These are phyloP conservation scores for Backusella macrospora DNA, from an alignment of 192 early-diverging fungal genomes.

Conservation along the genomic window DNA sequence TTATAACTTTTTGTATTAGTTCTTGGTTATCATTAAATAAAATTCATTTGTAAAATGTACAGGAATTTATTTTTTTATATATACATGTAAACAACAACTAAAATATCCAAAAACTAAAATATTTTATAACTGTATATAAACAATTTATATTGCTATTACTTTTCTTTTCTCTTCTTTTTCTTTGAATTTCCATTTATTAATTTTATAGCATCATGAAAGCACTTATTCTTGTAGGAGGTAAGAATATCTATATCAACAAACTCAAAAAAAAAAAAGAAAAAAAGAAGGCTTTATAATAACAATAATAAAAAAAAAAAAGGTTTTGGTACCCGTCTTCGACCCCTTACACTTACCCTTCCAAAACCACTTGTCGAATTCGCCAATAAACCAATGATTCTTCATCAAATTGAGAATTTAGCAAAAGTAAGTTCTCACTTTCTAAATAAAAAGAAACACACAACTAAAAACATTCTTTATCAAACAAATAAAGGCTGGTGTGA, in stretches of 20 bases:
- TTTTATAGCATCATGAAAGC: slow-evolving; percentile 65
- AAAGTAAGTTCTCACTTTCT: slow-evolving; percentile 61
- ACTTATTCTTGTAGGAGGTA: slow-evolving; percentile 84
- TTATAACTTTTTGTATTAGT: too few relatives aligned
- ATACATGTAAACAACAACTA: slow-evolving; percentile 11
- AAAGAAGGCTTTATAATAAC: neutral
- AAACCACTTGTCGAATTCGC: slow-evolving; percentile 99
- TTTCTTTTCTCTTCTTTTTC: neutral
- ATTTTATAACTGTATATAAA: neutral
- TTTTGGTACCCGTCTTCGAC: slow-evolving; percentile 97
- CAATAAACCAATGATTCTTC: slow-evolving; percentile 98
- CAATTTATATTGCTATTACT: neutral
- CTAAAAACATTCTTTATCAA: neutral
- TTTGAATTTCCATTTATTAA: neutral
- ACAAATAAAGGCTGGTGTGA: slow-evolving; percentile 83
- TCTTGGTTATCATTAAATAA: neutral
- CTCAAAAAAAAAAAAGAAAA: neutral
- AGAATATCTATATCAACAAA: neutral
- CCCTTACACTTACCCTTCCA: slow-evolving; percentile 93
- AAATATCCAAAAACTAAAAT: neutral
- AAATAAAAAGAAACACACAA: too few relatives aligned
- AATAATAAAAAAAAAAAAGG: slow-evolving; percentile 50
- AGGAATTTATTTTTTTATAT: slow-evolving; percentile 5
- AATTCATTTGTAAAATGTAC: neutral
- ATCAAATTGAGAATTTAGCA: slow-evolving; percentile 97